These are phyloP conservation scores for Podaxis sp. DNA, from an alignment of 768 basidiomycete genomes.

Conservation along the genomic window DNA sequence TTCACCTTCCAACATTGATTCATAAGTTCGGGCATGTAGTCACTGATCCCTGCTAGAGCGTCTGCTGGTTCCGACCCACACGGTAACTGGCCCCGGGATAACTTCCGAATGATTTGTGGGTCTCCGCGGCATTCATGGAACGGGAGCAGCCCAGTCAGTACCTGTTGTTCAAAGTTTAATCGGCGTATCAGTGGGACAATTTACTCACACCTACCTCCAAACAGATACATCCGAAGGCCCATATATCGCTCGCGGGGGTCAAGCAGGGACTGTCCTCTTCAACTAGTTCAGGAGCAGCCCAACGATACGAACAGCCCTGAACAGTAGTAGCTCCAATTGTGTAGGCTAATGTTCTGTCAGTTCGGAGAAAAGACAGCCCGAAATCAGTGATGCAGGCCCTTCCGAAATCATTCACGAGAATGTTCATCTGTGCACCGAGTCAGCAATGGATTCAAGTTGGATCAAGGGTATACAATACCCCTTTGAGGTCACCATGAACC, in stretches of 20 bases:
- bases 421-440: conserved; percentile 12
- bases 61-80: too few relatives aligned
- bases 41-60: too few relatives aligned
- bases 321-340: conserved; percentile 1
- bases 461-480: conserved; percentile 8
- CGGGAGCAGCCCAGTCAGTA: too few relatives aligned
- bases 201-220: conserved; percentile 13
- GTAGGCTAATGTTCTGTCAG: conserved; percentile 1
- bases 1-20: background rate
- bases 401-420: conserved; percentile 13
- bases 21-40: background rate
- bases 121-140: too few relatives aligned
- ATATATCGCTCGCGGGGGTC: conserved; percentile 16
- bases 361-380: conserved; percentile 12
- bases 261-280: background rate
- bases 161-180: too few relatives aligned
- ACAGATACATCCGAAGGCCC: conserved; percentile 18
- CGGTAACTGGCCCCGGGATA: too few relatives aligned
- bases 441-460: background rate
- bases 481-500: conserved; percentile 20
- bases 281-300: conserved; percentile 21
- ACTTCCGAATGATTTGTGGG: too few relatives aligned
- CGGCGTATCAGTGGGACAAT: too few relatives aligned
- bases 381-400: conserved; percentile 19
- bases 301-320: conserved; percentile 12